Evolutionary conservation across 768 basidiomycete species (phyloP).

Genomic region (Trametes coccinea): DNA sequence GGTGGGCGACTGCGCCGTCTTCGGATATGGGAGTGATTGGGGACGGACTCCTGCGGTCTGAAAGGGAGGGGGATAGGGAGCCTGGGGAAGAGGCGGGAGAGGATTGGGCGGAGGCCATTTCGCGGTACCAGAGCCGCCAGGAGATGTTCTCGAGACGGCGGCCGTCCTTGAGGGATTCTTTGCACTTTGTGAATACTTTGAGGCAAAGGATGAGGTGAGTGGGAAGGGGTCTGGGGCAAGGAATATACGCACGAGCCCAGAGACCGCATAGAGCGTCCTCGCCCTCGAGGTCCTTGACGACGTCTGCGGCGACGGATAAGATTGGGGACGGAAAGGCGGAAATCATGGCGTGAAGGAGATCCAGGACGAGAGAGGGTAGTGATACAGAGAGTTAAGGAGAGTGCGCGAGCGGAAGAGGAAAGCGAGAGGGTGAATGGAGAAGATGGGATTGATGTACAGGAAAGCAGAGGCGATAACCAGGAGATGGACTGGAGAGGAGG

Average conservation of each 20-base stretch:
- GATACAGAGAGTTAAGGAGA: slow-evolving; percentile 15
- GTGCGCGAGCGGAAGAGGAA: slow-evolving; percentile 8
- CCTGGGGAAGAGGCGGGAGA: slow-evolving; percentile 34
- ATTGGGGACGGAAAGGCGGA: slow-evolving; percentile 60
- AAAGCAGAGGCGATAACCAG: background rate
- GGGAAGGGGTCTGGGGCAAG: background rate
- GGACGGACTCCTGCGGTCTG: slow-evolving; percentile 29
- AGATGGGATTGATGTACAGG: background rate
- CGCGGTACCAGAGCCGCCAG: slow-evolving; percentile 82
- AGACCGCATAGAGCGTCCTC: slow-evolving; percentile 64
- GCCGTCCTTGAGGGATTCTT: slow-evolving; percentile 78
- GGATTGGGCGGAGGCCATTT: slow-evolving; percentile 46
- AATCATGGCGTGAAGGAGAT: slow-evolving; percentile 40
- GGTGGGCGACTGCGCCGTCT: slow-evolving; percentile 22
- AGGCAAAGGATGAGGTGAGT: slow-evolving; percentile 12
- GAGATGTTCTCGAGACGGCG: slow-evolving; percentile 82
- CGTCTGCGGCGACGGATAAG: slow-evolving; percentile 65
- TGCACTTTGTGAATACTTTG: slow-evolving; percentile 83
- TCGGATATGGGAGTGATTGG: slow-evolving; percentile 34
- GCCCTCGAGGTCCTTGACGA: slow-evolving; percentile 66
- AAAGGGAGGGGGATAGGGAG: slow-evolving; percentile 29
- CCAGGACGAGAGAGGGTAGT: slow-evolving; percentile 13
- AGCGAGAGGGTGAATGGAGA: background rate
- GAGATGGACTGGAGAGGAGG: background rate
- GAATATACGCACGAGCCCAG: slow-evolving; percentile 59